Conservation (phyloP, 2,329 filamentous ascomycete species). For the Aspergillus aculeatus region DNA sequence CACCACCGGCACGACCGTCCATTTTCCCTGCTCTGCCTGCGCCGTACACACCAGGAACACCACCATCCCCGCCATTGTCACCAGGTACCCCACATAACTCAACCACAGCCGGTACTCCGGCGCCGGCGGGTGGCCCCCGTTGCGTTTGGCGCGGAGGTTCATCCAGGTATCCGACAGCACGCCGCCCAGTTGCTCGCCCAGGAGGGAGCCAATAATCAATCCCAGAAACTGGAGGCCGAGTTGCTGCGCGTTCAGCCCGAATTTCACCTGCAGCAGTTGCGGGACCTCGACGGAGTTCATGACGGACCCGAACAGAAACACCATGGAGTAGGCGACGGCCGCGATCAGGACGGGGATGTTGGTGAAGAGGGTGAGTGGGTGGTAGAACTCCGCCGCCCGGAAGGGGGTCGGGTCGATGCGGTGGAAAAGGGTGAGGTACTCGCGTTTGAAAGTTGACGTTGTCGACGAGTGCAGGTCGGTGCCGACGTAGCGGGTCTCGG, state of each 20-base stretch:
- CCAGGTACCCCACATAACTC: slow-evolving; percentile 53
- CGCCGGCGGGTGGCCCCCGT: slow-evolving; percentile 40
- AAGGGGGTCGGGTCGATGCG: slow-evolving; percentile 56
- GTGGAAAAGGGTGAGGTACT: slow-evolving; percentile 44
- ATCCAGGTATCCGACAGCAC: slow-evolving; percentile 58
- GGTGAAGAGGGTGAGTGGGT: slow-evolving; percentile 49
- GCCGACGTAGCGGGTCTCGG: slow-evolving; percentile 54
- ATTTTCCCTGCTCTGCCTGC: slow-evolving; percentile 44
- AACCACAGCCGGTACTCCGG: slow-evolving; percentile 60
- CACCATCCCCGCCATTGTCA: slow-evolving; percentile 54
- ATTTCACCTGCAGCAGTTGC: slow-evolving; percentile 56
- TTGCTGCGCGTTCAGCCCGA: slow-evolving; percentile 57
- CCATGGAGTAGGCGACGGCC: slow-evolving; percentile 54
- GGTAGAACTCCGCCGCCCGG: slow-evolving; percentile 49
- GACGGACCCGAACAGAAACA: slow-evolving; percentile 56
- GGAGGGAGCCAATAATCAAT: slow-evolving; percentile 57
- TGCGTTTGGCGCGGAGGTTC: slow-evolving; percentile 36
- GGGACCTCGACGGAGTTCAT: slow-evolving; percentile 60
- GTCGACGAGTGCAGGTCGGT: slow-evolving; percentile 19
- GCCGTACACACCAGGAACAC: slow-evolving; percentile 57
- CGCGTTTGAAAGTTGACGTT: slow-evolving; percentile 13
- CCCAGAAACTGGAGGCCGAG: slow-evolving; percentile 60
- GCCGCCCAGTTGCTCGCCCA: slow-evolving; percentile 61
- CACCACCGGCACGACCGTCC: slow-evolving; percentile 57
- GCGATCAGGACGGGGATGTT: slow-evolving; percentile 53